Evolutionary conservation across 768 basidiomycete genomes (phyloP), one percentile per base, ranked within the genome.

Genomic region (Sarcodon aspratus): DNA sequence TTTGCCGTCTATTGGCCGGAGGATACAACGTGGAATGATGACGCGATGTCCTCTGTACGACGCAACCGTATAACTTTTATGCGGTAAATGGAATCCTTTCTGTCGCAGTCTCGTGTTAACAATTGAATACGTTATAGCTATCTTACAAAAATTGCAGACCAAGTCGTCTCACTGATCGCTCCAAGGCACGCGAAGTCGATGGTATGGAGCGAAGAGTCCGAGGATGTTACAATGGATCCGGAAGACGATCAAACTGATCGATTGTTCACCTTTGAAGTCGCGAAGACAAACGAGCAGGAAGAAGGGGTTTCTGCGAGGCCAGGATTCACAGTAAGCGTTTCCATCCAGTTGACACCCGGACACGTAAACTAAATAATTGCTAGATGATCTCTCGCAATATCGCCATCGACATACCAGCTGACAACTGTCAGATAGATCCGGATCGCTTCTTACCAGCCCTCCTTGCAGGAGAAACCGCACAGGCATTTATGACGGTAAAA

Each of bases 1-100:
- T 77, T 74, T 45, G 67, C 77, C 12, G 54, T 82, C 6, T 80
- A 76, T 48, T 82, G 81, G 80, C 79, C 79, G 0, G 77, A 82
- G 50, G 66, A 75, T 32, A 67, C 62, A 0, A 80, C 79, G 0
- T 82, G 80, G 80, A 57, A 73, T 33, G 77, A 80, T 56, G 60
- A 65, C 10, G 70, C 75, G 0, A 33, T 61, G 6, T 62, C 69
- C 1, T 62, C 75, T 5, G 68, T 76, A 45, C 56, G 66, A 31
- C 68, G 72, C 3, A 82, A 80, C 60, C 67, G 80, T 6, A 63
- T 74, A 3, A 77, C 78, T 0, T 82, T 82, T 53, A 80, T 82
- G 76, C 63, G 79, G 80, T 76, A 60, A 36, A 61, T 5, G 21
- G 21, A 27, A 27, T 27, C 21, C 21, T 27, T 50, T 6, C 42